phyloP scores from a whole-genome alignment of 345 rosid species.

The Populus davidiana region DNA sequence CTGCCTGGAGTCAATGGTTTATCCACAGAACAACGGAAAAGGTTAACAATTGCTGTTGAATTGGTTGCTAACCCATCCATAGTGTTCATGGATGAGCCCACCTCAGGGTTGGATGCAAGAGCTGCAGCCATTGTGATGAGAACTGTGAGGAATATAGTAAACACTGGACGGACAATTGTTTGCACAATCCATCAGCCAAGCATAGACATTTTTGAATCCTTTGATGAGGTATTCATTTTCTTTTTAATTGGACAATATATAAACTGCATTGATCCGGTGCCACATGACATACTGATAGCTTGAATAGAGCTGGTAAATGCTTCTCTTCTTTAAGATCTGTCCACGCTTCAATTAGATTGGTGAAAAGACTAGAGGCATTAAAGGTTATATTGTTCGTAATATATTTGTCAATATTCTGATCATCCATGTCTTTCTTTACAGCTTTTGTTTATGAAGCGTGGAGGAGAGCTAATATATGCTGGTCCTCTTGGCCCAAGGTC shows the following conservation, averaged over 20 bases:
- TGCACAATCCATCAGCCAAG: constrained; percentile 99
- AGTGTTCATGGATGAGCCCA: constrained; percentile 98
- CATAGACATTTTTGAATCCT: constrained; percentile 94
- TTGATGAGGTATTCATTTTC: constrained; percentile 72
- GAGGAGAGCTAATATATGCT: constrained; percentile 95
- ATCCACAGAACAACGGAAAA: constrained; percentile 92
- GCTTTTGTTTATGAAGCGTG: constrained; percentile 99
- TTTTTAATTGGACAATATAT: constrained; percentile 6
- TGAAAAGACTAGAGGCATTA: constrained; percentile 4
- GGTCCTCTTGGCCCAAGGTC: constrained; percentile 90
- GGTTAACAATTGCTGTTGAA: constrained; percentile 92
- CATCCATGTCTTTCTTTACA: constrained; percentile 27
- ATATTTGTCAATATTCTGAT: not conserved
- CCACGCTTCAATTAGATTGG: not conserved
- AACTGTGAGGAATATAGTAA: constrained; percentile 94
- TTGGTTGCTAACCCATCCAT: constrained; percentile 95
- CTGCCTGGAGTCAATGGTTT: constrained; percentile 95
- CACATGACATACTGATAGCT: not conserved
- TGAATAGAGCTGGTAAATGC: not conserved
- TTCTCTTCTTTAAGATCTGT: not conserved
- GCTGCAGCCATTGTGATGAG: constrained; percentile 99
- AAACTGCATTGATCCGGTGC: not conserved
- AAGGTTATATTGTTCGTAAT: not conserved
- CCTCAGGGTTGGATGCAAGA: constrained; percentile 95
- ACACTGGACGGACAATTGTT: constrained; percentile 92